Evolutionary conservation across 176 grass and related monocot genomes (phyloP), one percentile per base, ranked within the genome.

Genomic region (Raddia distichophylla): DNA sequence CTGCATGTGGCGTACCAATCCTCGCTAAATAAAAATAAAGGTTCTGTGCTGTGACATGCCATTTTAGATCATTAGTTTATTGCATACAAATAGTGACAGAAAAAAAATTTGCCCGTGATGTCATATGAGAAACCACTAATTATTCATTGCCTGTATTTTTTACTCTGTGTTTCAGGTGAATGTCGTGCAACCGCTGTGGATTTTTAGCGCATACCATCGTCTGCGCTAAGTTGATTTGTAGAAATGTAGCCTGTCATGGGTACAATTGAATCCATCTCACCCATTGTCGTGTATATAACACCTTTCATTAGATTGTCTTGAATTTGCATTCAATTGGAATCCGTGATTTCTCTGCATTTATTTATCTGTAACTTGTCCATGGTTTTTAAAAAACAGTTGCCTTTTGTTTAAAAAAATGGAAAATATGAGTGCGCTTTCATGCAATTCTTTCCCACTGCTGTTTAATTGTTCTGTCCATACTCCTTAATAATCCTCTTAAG

Each of bases 1-100:
- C 46, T 4, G 93, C 95, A 32, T 98, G 95, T 49, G 95, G 95
- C 84, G 79, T 74, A 76, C 68, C 86, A 5, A 86, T 98, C 83
- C 91, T 98, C 16, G 95, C 95, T 14, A 67, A 98, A 19, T 86
- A 64, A 77, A 19, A 53, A n/a, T 6, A 6, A 18, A 79, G 74
- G 83, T 62, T 13, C 7, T n/a, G n/a, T n/a, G n/a, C n/a, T 40
- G 6, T 13, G 52, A 10, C 2, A 80, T n/a, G n/a, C n/a, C n/a
- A n/a, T n/a, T n/a, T n/a, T n/a, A n/a, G n/a, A n/a, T n/a, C n/a
- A n/a, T n/a, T 34, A 69, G 43, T 10, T 61, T 5, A 64, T 16
- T 4, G 18, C 60, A 55, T 40, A 43, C 1, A 69, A 49, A 4
- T 16, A 40, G 20, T 2, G 12, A 77, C 16, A n/a, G n/a, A 10